Percentiles rank a stretch among this genome's conserved stretches.
Conservation (phyloP, 208 protist genomes). For the Acanthamoeba sp. region DNA sequence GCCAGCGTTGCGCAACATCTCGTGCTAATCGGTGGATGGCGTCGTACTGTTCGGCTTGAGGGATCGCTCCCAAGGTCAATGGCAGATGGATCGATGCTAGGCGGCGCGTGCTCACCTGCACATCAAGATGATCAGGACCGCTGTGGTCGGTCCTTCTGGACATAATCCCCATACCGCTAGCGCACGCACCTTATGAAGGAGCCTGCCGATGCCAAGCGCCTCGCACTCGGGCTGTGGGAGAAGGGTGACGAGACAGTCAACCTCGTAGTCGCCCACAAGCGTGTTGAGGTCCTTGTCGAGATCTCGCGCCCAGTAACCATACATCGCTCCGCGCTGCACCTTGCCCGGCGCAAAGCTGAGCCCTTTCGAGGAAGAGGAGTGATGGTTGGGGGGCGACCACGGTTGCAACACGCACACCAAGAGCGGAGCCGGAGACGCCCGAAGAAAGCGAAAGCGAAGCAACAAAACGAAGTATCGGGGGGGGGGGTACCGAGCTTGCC, state of each 20-base stretch:
- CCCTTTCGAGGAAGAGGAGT: neutral
- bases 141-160: too few species aligned
- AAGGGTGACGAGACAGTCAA: constrained; percentile 4
- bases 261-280: constrained; percentile 2
- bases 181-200: constrained; percentile 3
- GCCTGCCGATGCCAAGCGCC: constrained; percentile 2
- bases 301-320: constrained; percentile 9
- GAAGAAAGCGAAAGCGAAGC: too few species aligned
- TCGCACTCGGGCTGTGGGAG: constrained; percentile 41
- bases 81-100: neutral
- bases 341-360: constrained; percentile 54
- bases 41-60: neutral
- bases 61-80: neutral
- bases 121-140: neutral
- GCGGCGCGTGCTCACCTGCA: neutral
- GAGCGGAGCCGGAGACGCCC: too few species aligned
- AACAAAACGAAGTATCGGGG: neutral
- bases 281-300: constrained; percentile 34
- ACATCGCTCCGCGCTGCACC: constrained; percentile 25
- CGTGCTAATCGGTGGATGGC: neutral
- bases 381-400: too few species aligned
- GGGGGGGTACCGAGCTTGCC: neutral
- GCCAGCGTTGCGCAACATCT: neutral
- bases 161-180: too few species aligned
- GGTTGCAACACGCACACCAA: neutral